Percentiles rank a stretch among this genome's conserved stretches.
Evolutionary conservation across 2,329 filamentous ascomycete species (phyloP).

Genomic region (Endothia cerciana): DNA sequence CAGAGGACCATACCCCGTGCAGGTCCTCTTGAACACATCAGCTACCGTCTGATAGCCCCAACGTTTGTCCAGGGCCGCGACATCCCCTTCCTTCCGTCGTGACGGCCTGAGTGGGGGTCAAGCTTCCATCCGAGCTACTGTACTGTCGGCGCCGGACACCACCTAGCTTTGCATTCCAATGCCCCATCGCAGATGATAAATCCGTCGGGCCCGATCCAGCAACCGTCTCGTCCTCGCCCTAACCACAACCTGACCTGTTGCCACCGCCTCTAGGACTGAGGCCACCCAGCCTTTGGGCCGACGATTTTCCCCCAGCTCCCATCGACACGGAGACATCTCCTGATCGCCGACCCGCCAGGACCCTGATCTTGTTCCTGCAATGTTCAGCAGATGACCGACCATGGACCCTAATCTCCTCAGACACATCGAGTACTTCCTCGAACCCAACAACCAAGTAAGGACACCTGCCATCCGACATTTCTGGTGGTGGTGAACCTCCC

Average conservation of each 20-base stretch:
- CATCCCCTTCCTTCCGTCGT: not conserved
- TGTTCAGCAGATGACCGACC: constrained; percentile 25
- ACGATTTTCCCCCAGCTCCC: constrained; percentile 5
- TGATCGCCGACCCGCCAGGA: constrained; percentile 1
- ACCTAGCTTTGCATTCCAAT: not conserved
- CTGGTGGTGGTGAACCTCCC: constrained; percentile 12
- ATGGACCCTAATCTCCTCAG: constrained; percentile 45
- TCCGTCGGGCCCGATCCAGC: constrained; percentile 2
- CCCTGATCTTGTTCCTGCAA: constrained; percentile 21
- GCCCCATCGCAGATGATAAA: not conserved
- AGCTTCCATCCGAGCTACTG: not conserved
- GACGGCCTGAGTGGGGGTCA: not conserved
- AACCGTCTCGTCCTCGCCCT: not conserved
- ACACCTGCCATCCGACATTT: not conserved
- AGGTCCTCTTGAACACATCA: not conserved
- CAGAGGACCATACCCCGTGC: not conserved
- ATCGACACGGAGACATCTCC: constrained; percentile 5
- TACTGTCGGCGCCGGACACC: too few species aligned
- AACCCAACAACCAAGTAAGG: constrained; percentile 44
- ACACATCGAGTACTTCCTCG: constrained; percentile 46
- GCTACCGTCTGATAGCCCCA: too few species aligned
- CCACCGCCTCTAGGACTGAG: not conserved
- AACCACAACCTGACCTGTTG: not conserved
- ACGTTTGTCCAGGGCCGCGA: not conserved
- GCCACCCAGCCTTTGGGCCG: not conserved